These are phyloP conservation scores for Pseudocercospora fijiensis DNA, from an alignment of 2,329 filamentous ascomycete genomes.

Conservation along the genomic window DNA sequence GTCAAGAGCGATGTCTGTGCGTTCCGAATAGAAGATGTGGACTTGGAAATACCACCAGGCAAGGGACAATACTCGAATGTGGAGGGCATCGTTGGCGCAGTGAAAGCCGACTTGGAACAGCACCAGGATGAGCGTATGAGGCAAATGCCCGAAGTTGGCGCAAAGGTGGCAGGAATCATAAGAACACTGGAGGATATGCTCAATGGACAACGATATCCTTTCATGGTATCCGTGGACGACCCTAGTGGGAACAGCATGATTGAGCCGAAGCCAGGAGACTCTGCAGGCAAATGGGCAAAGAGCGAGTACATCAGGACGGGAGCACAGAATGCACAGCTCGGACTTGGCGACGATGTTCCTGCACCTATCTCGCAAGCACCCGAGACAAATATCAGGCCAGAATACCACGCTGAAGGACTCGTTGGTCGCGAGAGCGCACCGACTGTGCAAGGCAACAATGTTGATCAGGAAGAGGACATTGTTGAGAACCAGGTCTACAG, in stretches of 20 bases:
- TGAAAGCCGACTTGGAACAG: slow-evolving; percentile 75
- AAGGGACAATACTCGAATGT: slow-evolving; percentile 91
- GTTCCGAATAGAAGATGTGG: slow-evolving; percentile 85
- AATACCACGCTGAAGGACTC: slow-evolving; percentile 51
- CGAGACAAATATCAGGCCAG: slow-evolving; percentile 55
- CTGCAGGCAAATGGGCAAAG: slow-evolving; percentile 86
- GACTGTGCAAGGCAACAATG: slow-evolving; percentile 40
- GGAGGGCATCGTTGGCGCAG: slow-evolving; percentile 77
- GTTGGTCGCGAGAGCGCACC: slow-evolving; percentile 32
- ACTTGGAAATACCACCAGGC: slow-evolving; percentile 88
- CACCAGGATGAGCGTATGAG: slow-evolving; percentile 81
- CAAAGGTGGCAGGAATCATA: slow-evolving; percentile 76
- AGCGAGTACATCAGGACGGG: slow-evolving; percentile 77
- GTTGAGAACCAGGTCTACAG: slow-evolving; percentile 89
- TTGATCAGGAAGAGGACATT: slow-evolving; percentile 65
- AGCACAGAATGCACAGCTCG: slow-evolving; percentile 83
- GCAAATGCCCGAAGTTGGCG: slow-evolving; percentile 72
- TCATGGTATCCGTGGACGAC: slow-evolving; percentile 85
- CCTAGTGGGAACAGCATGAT: slow-evolving; percentile 96
- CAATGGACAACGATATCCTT: slow-evolving; percentile 74
- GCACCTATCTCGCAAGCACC: slow-evolving; percentile 50
- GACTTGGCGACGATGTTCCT: slow-evolving; percentile 58
- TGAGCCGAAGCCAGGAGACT: slow-evolving; percentile 71
- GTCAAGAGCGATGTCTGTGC: slow-evolving; percentile 87
- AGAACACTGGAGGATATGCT: slow-evolving; percentile 73